Base-by-base conservation (phyloP, 305 asterid genomes). In the Euphrasia arctica region DNA sequence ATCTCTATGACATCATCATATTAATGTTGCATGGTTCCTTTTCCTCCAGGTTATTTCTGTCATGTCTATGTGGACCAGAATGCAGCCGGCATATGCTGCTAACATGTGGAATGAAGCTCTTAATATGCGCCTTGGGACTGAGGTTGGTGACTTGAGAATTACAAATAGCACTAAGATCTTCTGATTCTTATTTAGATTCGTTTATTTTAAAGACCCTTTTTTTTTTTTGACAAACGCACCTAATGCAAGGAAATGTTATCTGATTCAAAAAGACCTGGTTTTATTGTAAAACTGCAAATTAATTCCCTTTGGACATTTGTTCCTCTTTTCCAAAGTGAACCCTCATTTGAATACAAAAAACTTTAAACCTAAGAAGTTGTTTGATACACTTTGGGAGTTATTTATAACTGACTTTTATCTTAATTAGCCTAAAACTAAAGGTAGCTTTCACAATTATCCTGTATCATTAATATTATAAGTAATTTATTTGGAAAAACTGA, bases 101-200 rank as follows among this genome's bases (percentile, higher is more conserved):
- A 94, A 91, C 79, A 94, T 94, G 98, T 94, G 99, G 99, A 91
- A 94, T 63, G 99, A 94, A 80, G 99, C 99, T 70, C 90, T 94
- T 68, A 94, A 94, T 79, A 94, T 83, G 88, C 85, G 99, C 61
- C 99, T 94, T 71, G 97, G 95, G 58, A 94, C 98, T 63, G 77
- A 90, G 99, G 99, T 88, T 29, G 18, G 52, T 48, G 12, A 39
- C 12, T 39, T 6, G 42, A 36, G 42, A 12, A 12, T 9, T 43
- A 43, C 12, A 3, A 9, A 43, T 9, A 0, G 50, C 14, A 11
- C 50, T 43, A 12, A 15, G 0, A 47, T 11, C 52, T 47, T 47
- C 52, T 47, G 15, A 47, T 3, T 12, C 52, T 11, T 39, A 39
- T 8, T 25, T 25, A 39, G 45, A 39, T 8, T 39, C 45, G 6